Evolutionary conservation across 345 rosid species (phyloP), one percentile per base, ranked within the genome.

Genomic region (Cardamine chenopodiifolia): DNA sequence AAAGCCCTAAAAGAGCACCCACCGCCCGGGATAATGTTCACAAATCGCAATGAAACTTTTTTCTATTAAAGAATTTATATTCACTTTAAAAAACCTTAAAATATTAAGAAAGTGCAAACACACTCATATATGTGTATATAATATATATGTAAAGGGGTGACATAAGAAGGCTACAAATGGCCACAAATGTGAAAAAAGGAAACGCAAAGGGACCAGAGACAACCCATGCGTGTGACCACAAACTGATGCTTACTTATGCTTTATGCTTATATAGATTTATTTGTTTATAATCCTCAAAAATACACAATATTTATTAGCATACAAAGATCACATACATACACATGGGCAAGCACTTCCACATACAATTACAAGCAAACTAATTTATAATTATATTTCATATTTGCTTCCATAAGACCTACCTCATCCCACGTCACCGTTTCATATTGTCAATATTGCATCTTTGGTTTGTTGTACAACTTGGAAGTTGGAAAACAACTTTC

Each of bases 161-260:
- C 76, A 77, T 64, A 64, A 77, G 72, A 56, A 76, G 71, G 34
- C 75, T 77, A 77, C 74, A 82, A 70, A 72, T 72, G 73, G 76
- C 66, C 59, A 54, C 39, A 77, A 74, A 73, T 77, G 80, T 72
- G 79, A 85, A 79, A 87, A 63, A 70, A 82, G 48, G 68, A 54
- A 78, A 54, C 66, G 63, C 72, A 72, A 76, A 84, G 90, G 91
- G 85, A 83, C 89, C 85, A 83, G 77, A 80, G 75, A 79, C 82
- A 80, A 73, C 69, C 94, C 98, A 90, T 88, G 98, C 96, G 91
- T 90, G 97, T 84, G 88, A 83, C 89, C 88, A 87, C 85, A 74
- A 75, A 75, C 52, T 66, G 81, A 72, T 67, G 78, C 64, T 77
- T 72, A 78, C 73, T 78, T 59, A 66, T 78, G 59, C 52, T 62